phyloP scores from a whole-genome alignment of 2,329 filamentous ascomycete species.

The Penicillium sp. region DNA sequence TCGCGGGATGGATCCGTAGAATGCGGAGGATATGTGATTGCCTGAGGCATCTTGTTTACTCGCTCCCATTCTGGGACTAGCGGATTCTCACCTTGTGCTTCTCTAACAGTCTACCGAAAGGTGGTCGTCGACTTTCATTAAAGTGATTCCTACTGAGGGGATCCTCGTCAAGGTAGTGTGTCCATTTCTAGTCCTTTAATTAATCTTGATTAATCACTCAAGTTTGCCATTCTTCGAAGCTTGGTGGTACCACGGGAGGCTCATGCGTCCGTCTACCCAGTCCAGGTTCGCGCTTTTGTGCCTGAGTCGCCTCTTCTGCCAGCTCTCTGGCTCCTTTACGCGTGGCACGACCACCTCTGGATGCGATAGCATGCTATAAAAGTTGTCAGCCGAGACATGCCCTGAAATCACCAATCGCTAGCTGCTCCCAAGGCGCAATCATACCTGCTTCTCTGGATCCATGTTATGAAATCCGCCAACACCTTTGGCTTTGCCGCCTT shows the following conservation, averaged over 20 bases:
- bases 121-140: neutral
- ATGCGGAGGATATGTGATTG: conserved; percentile 3
- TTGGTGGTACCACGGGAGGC: conserved; percentile 24
- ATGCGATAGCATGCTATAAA: conserved; percentile 27
- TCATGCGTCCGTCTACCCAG: conserved; percentile 10
- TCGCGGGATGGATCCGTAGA: neutral
- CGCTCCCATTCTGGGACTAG: conserved; percentile 21
- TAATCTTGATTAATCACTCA: neutral
- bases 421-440: neutral
- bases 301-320: conserved; percentile 11
- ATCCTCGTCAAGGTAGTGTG: neutral
- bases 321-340: conserved; percentile 15
- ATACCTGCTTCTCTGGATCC: conserved; percentile 35
- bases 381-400: neutral
- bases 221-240: conserved; percentile 26
- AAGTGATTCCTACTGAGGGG: neutral
- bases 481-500: conserved; percentile 31
- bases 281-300: neutral
- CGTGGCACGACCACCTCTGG: conserved; percentile 28
- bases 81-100: neutral
- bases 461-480: conserved; percentile 32
- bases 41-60: conserved; percentile 27
- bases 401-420: neutral
- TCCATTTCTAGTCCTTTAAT: neutral
- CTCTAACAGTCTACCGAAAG: neutral